Evolutionary conservation across 225 moss, liverwort and hornwort genomes (phyloP), one percentile per base, ranked within the genome.

Genomic region (Anthoceros angustus): DNA sequence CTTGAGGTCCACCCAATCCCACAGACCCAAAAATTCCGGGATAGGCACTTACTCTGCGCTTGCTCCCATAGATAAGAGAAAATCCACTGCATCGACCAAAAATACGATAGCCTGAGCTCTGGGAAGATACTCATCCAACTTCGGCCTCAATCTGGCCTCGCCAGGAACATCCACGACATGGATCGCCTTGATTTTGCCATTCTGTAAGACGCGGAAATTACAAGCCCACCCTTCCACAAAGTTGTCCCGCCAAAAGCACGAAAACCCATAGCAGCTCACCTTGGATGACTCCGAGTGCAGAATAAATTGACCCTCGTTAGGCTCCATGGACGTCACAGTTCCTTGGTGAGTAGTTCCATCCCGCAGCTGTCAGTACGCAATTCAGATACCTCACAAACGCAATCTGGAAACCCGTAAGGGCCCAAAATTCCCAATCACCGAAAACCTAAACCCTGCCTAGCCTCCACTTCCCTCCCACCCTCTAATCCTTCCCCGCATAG

Each of bases 321-420:
- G 84, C 68, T 92, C 95, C 95, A 98, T 98, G 5, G 95, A 98
- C 12, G 86, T 98, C 39, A 92, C 92, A 40, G 91, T 83, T 65
- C 95, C 95, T 71, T 79, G 73, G 73, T 98, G 95, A 42, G 85
- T 80, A 41, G 88, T 85, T 43, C 95, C 95, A 77, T 98, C 95
- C 20, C 84, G 92, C 26, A 98, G 76, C 95, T 98, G 91, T 66
- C 42, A 25, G 23, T 21, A 42, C 43, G 18, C 9, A 40, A 71
- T 7, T 20, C 43, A 65, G 5, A 12, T 40, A 43, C 42, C 43
- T 62, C 21, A 61, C 45, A 12, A 65, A 12, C 5, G 25, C 1
- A 40, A 20, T 39, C 64, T 6, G 12, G 10, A 41, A 16, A 41
- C 46, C n/a, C n/a, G n/a, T n/a, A n/a, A n/a, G n/a, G n/a, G n/a